Percentiles rank a stretch among this genome's conserved stretches.
phyloP scores from a whole-genome alignment of 805 yeast species.

The Maudiozyma serrabonitensis region DNA sequence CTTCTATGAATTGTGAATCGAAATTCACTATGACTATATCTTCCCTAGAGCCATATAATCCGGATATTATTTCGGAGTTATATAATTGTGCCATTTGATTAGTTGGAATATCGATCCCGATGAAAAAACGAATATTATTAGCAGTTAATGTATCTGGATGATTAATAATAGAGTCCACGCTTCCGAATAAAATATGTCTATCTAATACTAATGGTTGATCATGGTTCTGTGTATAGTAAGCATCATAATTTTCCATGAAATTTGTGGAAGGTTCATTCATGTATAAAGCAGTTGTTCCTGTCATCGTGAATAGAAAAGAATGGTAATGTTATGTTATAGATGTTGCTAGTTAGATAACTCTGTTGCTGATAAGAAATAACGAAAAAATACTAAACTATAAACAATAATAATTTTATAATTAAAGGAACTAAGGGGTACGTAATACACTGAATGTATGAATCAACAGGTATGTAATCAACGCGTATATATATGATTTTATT shows the following conservation, averaged over 20 bases:
- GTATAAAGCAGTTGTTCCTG: background rate
- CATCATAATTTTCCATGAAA: background rate
- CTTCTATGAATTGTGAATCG: conserved; percentile 16
- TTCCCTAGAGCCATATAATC: conserved; percentile 13
- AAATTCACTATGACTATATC: conserved; percentile 31
- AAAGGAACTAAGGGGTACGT: too few relatives aligned
- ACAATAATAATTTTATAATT: too few relatives aligned
- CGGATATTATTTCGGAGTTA: background rate
- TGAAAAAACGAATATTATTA: conserved; percentile 33
- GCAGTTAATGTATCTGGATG: conserved; percentile 26
- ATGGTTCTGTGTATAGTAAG: conserved; percentile 2
- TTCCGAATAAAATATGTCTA: conserved; percentile 38
- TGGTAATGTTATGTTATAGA: background rate
- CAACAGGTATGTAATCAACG: too few relatives aligned
- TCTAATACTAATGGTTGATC: conserved; percentile 34
- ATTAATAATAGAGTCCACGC: conserved; percentile 35
- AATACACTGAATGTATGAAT: too few relatives aligned
- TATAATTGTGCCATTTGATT: conserved; percentile 24
- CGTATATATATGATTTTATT: too few relatives aligned
- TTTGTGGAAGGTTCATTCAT: background rate
- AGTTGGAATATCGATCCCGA: conserved; percentile 30
- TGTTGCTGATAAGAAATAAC: too few relatives aligned
- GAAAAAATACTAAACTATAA: too few relatives aligned
- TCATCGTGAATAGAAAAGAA: background rate
- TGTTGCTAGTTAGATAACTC: background rate